Evolutionary conservation across 345 rosid genomes (phyloP).

Genomic region (Eucalyptus viminalis): DNA sequence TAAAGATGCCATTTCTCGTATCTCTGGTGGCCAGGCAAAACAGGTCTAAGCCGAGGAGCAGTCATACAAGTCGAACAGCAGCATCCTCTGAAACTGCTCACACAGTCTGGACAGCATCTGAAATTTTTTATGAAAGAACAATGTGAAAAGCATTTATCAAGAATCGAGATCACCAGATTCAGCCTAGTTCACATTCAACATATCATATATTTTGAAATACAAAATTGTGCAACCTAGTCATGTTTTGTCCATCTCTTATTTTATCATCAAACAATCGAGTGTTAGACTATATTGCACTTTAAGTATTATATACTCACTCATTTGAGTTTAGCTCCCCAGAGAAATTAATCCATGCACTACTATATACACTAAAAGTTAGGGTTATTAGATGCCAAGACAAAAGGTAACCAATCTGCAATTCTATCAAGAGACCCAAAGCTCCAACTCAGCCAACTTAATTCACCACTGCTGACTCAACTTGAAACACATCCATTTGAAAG

Average conservation of each 20-base stretch:
- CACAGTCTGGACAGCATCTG: slow-evolving; percentile 66
- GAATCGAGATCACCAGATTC: neutral
- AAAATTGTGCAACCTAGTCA: neutral
- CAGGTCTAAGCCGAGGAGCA: slow-evolving; percentile 75
- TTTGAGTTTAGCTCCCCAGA: neutral
- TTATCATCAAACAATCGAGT: neutral
- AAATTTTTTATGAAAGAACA: neutral
- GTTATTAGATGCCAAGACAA: neutral
- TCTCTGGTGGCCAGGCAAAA: slow-evolving; percentile 66
- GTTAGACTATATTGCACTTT: neutral
- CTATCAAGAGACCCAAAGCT: neutral
- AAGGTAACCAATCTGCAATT: neutral
- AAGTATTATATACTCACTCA: neutral
- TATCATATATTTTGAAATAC: neutral
- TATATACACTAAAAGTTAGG: neutral
- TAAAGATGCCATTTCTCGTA: slow-evolving; percentile 79
- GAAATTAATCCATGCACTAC: neutral
- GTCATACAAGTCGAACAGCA: slow-evolving; percentile 55
- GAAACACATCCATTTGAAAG: neutral
- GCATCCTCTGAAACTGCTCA: slow-evolving; percentile 52
- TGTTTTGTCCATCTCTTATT: neutral
- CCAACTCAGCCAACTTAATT: neutral
- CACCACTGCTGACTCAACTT: neutral
- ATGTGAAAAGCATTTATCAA: neutral
- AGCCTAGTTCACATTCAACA: neutral